Conservation (phyloP, 305 asterid genomes). For the Andrographis paniculata region DNA sequence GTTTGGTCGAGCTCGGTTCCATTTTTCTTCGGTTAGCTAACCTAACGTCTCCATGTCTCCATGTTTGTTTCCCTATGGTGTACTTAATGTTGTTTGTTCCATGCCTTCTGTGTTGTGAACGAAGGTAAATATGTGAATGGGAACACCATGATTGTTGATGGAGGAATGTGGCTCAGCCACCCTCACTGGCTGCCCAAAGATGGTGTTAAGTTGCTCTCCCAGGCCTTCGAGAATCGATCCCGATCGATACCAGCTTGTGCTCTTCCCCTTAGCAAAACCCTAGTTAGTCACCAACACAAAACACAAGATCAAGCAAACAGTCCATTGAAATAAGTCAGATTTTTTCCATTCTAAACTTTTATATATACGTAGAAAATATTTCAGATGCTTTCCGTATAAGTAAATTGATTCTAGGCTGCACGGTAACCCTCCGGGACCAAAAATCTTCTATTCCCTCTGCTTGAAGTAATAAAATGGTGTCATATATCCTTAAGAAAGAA, state of each 20-base stretch:
- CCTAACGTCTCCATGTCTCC: no score
- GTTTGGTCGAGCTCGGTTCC: slow-evolving; percentile 30
- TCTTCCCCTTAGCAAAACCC: slow-evolving; percentile 47
- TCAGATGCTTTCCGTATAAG: no score
- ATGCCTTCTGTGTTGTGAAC: not conserved
- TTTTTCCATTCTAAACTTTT: no score
- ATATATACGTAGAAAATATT: no score
- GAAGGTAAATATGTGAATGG: slow-evolving; percentile 53
- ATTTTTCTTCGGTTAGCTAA: not conserved
- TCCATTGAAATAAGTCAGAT: not conserved
- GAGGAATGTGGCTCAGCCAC: slow-evolving; percentile 49
- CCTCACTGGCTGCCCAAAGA: slow-evolving; percentile 50
- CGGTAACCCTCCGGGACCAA: no score
- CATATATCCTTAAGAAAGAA: no score
- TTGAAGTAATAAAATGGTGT: no score
- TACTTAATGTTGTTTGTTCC: not conserved
- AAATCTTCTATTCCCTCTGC: no score
- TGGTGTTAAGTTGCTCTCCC: slow-evolving; percentile 38
- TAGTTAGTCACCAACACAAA: no score
- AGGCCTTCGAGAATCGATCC: slow-evolving; percentile 37
- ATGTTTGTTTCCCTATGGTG: no score
- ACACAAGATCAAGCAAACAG: no score
- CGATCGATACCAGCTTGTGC: slow-evolving; percentile 37
- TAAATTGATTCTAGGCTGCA: no score
- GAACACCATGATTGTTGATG: slow-evolving; percentile 34